Evolutionary conservation across 1,284 basidiomycete genomes (phyloP), one percentile per base, ranked within the genome.

Genomic region (Ceratobasidium sp.): DNA sequence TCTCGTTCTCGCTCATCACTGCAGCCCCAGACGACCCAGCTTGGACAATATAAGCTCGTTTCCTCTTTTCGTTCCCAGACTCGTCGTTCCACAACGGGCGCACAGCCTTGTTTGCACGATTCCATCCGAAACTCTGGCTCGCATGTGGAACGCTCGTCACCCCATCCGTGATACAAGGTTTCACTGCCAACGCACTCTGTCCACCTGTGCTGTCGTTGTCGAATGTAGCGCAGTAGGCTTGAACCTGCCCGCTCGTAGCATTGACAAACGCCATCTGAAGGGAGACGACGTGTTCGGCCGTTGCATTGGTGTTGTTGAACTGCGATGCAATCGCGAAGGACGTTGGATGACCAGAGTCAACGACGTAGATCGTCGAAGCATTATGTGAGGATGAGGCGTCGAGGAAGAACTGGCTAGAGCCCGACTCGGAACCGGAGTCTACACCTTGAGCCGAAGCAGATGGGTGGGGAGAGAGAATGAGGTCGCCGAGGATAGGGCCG

Each of bases 211-310:
- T 33, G 33, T 33, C 12, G 48, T 44, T 26, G 12, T 71, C 40
- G 26, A 64, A 75, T 33, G 71, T 75, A 1, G 71, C 71, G 23
- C 71, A 75, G 50, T 64, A 65, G 5, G 71, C 46, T 28, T 75
- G 59, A 26, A 75, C 28, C 20, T 50, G 10, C 50, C 71, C 71
- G 3, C 46, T 64, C 6, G 59, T 62, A 6, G 71, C 17, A 15
- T 75, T 75, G 28, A 75, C 61, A 64, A 75, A 75, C 26, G 71
- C 71, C 59, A 75, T 75, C 42, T 75, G 71, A 12, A 75, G 71
- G 26, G 71, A 75, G 26, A 75, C 71, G 4, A 75, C n/a, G 15
- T 40, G 71, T 62, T 75, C 71, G 17, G 42, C 7, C 7, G 42
- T 73, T 7, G 71, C 65, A 9, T 44, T 73, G 20, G 44, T 64